These are phyloP conservation scores for Aurifilum marmelostoma DNA, from an alignment of 2,329 filamentous ascomycete genomes.

Conservation along the genomic window DNA sequence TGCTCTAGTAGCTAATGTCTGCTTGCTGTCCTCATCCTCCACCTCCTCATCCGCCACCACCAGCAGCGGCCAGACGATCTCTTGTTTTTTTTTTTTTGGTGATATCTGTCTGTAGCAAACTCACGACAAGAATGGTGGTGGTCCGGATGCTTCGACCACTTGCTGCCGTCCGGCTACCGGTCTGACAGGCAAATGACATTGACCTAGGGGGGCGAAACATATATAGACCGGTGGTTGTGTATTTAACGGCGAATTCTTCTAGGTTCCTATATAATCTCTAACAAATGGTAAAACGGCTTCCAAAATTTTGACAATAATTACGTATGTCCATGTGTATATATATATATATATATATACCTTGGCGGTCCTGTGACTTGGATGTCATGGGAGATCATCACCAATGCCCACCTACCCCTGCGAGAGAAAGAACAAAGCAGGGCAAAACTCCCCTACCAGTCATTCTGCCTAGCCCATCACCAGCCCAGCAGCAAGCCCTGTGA, in stretches of 20 bases:
- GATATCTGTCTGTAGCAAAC: not conserved
- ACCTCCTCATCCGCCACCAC: slow-evolving; percentile 6
- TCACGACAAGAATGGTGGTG: slow-evolving; percentile 1
- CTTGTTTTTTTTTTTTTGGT: not conserved
- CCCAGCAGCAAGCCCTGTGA: not conserved
- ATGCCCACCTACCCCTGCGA: not conserved
- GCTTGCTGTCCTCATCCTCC: slow-evolving; percentile 17
- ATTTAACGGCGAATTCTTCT: slow-evolving; percentile 23
- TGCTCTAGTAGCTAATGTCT: slow-evolving; percentile 26
- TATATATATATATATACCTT: not conserved
- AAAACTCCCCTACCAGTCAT: not conserved
- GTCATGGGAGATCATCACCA: not conserved
- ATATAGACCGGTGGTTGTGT: slow-evolving; percentile 24
- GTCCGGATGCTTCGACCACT: not conserved
- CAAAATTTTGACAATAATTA: not conserved
- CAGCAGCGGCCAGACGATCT: not conserved
- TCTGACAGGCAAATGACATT: slow-evolving; percentile 12
- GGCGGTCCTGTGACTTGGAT: not conserved
- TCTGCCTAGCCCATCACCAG: not conserved
- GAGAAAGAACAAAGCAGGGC: not conserved
- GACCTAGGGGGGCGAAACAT: slow-evolving; percentile 21
- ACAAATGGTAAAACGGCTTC: slow-evolving; percentile 26
- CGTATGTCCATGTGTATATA: not conserved
- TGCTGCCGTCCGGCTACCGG: not conserved
- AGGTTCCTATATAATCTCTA: slow-evolving; percentile 27